Evolutionary conservation across 2,329 filamentous ascomycete genomes (phyloP).

Genomic region (Diaporthe citriasiana): DNA sequence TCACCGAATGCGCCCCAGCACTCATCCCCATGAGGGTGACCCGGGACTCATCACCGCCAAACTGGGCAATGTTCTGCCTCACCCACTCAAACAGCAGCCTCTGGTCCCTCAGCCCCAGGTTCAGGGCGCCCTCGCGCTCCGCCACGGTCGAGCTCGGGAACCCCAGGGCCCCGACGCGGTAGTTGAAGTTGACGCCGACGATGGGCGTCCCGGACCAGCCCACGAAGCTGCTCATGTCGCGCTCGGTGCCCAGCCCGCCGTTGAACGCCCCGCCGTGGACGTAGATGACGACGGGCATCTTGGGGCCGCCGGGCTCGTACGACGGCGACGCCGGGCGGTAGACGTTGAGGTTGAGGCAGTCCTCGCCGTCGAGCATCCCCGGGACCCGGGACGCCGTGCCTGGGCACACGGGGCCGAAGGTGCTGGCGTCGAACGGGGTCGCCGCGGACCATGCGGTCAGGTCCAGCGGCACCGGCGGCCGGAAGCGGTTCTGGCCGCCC

Average conservation of each 20-base stretch:
- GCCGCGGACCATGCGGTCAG: slow-evolving; percentile 35
- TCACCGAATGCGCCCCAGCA: slow-evolving; percentile 73
- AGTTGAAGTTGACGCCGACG: slow-evolving; percentile 72
- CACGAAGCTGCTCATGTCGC: slow-evolving; percentile 74
- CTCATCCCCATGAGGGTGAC: slow-evolving; percentile 74
- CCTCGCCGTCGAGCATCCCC: slow-evolving; percentile 56
- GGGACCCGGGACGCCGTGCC: slow-evolving; percentile 49
- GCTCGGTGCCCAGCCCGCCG: slow-evolving; percentile 64
- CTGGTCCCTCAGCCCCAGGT: slow-evolving; percentile 76
- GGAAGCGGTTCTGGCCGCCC: slow-evolving; percentile 61
- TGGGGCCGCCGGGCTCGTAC: slow-evolving; percentile 28
- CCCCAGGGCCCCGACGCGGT: slow-evolving; percentile 77
- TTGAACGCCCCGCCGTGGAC: slow-evolving; percentile 76
- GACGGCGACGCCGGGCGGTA: slow-evolving; percentile 55
- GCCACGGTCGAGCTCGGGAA: slow-evolving; percentile 73
- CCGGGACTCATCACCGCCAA: slow-evolving; percentile 71
- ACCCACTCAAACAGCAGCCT: slow-evolving; percentile 72
- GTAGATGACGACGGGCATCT: slow-evolving; percentile 69
- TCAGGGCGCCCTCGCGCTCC: slow-evolving; percentile 68
- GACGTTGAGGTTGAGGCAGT: slow-evolving; percentile 68
- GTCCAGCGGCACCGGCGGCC: slow-evolving; percentile 54
- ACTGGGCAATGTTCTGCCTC: slow-evolving; percentile 68
- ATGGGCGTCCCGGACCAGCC: slow-evolving; percentile 67
- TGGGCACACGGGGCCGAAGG: slow-evolving; percentile 57
- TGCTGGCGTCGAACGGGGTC: slow-evolving; percentile 51